phyloP scores from a whole-genome alignment of 345 rosid species.

The Euphorbia pulcherrima region DNA sequence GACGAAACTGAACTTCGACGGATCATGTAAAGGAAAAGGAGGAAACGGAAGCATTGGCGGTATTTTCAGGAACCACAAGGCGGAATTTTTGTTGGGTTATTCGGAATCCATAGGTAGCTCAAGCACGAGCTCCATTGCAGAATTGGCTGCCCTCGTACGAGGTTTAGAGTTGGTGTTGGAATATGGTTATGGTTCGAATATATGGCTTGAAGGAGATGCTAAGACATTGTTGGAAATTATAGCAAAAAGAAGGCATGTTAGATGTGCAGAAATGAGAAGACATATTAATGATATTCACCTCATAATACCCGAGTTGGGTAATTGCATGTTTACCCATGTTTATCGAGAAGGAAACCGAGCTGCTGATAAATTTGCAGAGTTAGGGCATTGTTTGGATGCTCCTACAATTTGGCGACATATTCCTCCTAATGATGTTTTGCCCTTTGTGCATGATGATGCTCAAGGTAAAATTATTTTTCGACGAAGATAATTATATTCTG shows the following conservation, averaged over 20 bases:
- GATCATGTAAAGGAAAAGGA: constrained; percentile 46
- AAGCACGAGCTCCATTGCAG: constrained; percentile 65
- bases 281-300: constrained; percentile 42
- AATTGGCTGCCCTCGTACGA: constrained; percentile 61
- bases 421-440: constrained; percentile 59
- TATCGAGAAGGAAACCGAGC: constrained; percentile 75
- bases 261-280: constrained; percentile 40
- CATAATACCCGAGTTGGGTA: constrained; percentile 52
- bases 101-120: constrained; percentile 62
- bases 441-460: constrained; percentile 64
- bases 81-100: constrained; percentile 70
- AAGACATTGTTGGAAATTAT: constrained; percentile 59
- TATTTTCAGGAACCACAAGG: constrained; percentile 70
- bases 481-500: constrained; percentile 29
- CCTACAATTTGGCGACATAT: constrained; percentile 52
- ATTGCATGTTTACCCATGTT: constrained; percentile 48
- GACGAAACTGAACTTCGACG: constrained; percentile 86
- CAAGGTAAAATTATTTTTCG: constrained; percentile 57
- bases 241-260: constrained; percentile 41
- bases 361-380: constrained; percentile 63
- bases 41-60: constrained; percentile 80
- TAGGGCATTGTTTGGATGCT: constrained; percentile 53
- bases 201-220: constrained; percentile 87
- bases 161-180: constrained; percentile 76
- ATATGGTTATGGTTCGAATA: constrained; percentile 49